phyloP scores from a whole-genome alignment of 441 rosid genomes.

The Euphorbia neoarborescens region DNA sequence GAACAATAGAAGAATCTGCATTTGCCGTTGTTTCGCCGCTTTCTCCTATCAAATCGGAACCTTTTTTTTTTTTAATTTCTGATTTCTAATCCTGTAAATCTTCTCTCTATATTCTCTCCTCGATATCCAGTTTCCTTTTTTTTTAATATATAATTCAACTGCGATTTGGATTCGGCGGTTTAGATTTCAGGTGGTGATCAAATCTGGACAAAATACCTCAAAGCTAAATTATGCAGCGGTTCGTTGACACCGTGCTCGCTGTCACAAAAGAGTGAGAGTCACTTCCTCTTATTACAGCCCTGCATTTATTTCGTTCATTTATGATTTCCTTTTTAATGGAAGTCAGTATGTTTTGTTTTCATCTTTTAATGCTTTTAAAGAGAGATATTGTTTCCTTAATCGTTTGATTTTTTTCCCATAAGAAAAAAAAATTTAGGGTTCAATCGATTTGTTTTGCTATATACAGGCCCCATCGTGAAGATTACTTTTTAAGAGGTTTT shows the following conservation, averaged over 20 bases:
- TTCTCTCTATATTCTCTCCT: conserved; percentile 3
- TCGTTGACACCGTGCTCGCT: conserved; percentile 72
- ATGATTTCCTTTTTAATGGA: background rate
- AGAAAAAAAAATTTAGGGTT: background rate
- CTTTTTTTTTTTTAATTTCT: background rate
- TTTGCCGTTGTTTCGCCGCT: background rate
- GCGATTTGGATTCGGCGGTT: background rate
- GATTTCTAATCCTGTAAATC: background rate
- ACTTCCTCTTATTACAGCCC: conserved; percentile 13
- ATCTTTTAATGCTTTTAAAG: background rate
- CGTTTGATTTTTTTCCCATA: background rate
- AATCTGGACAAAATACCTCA: background rate
- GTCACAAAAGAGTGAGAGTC: conserved; percentile 73
- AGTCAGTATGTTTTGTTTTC: background rate
- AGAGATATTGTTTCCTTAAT: background rate
- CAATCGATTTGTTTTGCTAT: background rate
- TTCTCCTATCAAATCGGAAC: background rate
- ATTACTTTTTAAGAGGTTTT: background rate
- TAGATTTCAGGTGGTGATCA: background rate
- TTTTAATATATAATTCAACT: too few relatives aligned
- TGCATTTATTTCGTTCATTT: background rate
- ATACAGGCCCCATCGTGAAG: background rate
- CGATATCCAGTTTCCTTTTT: background rate
- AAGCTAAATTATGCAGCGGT: conserved; percentile 44
- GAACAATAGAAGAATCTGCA: conserved; percentile 17